Evolutionary conservation across 352 stramenopile species (phyloP), one percentile per base, ranked within the genome.

Genomic region (Globisporangium mamillatum): DNA sequence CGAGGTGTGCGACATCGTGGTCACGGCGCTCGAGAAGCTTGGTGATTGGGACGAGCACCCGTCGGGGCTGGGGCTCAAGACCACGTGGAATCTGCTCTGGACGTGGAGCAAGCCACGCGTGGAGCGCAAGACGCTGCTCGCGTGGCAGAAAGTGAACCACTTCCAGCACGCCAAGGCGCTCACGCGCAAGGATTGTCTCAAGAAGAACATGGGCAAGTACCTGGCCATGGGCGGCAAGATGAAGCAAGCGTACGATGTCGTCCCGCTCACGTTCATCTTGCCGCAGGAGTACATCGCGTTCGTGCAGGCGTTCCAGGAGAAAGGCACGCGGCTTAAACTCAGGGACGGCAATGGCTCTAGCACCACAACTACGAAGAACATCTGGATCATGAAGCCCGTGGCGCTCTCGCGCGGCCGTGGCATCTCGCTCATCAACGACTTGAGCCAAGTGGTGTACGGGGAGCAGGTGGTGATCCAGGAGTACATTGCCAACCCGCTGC

Each of bases 301-400:
- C 56, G 87, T 98, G 0, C 75, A 93, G 52, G 86, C 88, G 3
- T 98, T 95, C 60, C 86, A 93, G 56, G 79, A 81, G 22, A 79
- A 83, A 10, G 64, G 65, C 29, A 71, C 72, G 20, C 38, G 27
- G 27, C 67, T 88, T 22, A 25, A 27, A 7, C 22, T 22, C 53
- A 10, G 24, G 22, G 56, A 50, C 54, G 53, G 48, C 54, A 59
- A 60, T 6, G 25, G 10, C 2, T 59, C 60, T 3, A 24, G 38
- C 9, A 0, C 29, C 4, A 1, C n/a, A 7, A 64, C 60, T 0
- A 24, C 68, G 14, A 84, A 88, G 48, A 98, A 97, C 57, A 86
- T 96, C 59, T 98, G 94, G 95, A 98, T 98, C 71, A 92, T 98
- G 77, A 98, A 98, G 63, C 95, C 95, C 8, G 84, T 98, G 16